Conservation (phyloP, 2,329 filamentous ascomycete genomes). For the Fusarium metavorans region DNA sequence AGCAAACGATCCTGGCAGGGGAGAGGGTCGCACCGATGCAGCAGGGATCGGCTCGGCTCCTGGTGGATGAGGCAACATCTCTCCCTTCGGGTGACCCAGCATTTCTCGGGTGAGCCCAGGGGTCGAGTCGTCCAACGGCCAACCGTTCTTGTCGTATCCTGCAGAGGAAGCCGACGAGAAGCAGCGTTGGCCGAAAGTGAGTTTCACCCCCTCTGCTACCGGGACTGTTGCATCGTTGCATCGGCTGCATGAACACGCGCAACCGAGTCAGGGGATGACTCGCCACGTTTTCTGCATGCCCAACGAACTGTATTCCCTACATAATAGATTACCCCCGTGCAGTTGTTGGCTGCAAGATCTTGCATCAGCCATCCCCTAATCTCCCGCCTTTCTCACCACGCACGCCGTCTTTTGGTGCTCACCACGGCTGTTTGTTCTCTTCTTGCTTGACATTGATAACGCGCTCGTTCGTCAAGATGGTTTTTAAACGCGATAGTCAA, state of each 20-base stretch:
- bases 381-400: background rate
- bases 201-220: background rate
- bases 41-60: background rate
- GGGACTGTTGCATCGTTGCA: slow-evolving; percentile 4
- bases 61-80: background rate
- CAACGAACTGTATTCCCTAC: background rate
- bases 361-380: slow-evolving; percentile 2
- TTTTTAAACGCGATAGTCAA: background rate
- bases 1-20: background rate
- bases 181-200: background rate
- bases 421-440: background rate
- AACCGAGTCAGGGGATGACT: background rate
- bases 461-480: background rate
- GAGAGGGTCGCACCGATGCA: background rate
- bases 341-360: slow-evolving; percentile 2
- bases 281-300: background rate
- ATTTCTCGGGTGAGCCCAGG: background rate
- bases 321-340: slow-evolving; percentile 8
- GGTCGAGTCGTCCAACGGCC: background rate
- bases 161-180: background rate
- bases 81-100: background rate
- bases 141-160: background rate
- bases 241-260: background rate
- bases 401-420: background rate
- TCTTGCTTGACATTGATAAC: background rate